Base-by-base conservation (phyloP, 2,329 filamentous ascomycete species). In the Aspergillus intermedius region DNA sequence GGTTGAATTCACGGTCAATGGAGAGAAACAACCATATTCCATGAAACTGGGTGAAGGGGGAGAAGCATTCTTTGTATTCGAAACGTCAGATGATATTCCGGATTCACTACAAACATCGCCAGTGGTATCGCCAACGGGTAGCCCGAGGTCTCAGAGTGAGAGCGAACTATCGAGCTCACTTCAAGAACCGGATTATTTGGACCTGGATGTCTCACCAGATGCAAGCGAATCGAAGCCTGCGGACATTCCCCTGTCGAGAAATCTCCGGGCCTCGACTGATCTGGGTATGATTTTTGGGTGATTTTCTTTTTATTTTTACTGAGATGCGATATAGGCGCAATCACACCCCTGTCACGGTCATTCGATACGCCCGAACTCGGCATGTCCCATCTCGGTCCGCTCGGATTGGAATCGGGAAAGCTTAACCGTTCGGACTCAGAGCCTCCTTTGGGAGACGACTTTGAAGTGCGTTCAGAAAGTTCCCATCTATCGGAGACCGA, bases 31-130 rank as follows among this genome's bases (percentile, higher is more conserved):
- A 68, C 79, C 93, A 58, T 96, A 95, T 75, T 84, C 93, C 42
- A 98, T 98, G 93, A 98, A 98, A 74, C 79, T 98, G 17, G 93
- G 93, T 41, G 93, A 98, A 67, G 93, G 89, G 46, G 93, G 93
- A 56, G 93, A 98, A 74, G 93, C 93, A 22, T 98, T 98, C 74
- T 98, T 98, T 70, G 90, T 98, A 55, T 97, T 98, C 63, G 90
- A 97, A 73, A 98, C 93, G 7, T 86, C 85, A 46, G 88, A 91
- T 58, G 86, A 83, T 61, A 93, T 98, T 50, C 93, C 93, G n/a
- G 86, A 88, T 67, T 88, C 87, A 49, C 75, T 97, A 64, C 93
- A 97, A 72, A 98, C 93, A 1, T 97, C 91, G 43, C 93, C 93
- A 30, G 76, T 97, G 46, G 87, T 94, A 45, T 96, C 91, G 21